A percentile compares a stretch with the other conserved stretches of the same genome.
Conservation (phyloP, 768 basidiomycete species). For the Paxillus involutus region DNA sequence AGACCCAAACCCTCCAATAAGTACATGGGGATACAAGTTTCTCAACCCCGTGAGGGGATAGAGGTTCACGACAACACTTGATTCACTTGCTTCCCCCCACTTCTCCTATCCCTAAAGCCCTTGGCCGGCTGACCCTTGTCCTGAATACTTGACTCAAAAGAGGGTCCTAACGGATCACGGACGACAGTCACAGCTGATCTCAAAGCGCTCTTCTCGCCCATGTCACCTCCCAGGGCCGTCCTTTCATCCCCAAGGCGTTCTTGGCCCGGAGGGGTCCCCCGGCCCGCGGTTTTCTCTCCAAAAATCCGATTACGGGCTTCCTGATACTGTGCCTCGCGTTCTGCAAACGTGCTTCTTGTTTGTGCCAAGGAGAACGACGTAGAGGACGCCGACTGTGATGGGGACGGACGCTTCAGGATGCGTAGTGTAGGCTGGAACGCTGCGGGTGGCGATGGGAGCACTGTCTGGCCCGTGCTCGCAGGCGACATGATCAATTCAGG, state of each 20-base stretch:
- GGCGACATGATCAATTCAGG: conserved; percentile 54
- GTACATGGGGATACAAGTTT: neutral
- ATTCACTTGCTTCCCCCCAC: conserved; percentile 12
- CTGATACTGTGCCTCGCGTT: conserved; percentile 72
- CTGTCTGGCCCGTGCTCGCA: conserved; percentile 35
- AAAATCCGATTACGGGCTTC: conserved; percentile 77
- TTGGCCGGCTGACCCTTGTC: conserved; percentile 13
- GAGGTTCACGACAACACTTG: neutral
- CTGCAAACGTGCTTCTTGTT: conserved; percentile 42
- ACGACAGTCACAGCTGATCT: conserved; percentile 13
- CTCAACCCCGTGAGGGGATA: neutral
- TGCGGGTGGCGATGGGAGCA: conserved; percentile 50
- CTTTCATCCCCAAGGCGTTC: neutral
- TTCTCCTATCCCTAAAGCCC: conserved; percentile 29
- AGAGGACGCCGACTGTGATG: conserved; percentile 15
- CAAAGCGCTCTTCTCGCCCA: neutral
- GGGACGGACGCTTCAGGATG: conserved; percentile 70
- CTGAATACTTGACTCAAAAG: conserved; percentile 4
- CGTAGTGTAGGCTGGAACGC: conserved; percentile 64
- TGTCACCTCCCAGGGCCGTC: neutral
- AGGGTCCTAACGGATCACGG: conserved; percentile 36
- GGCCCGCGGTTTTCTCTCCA: conserved; percentile 30
- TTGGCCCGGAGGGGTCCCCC: neutral
- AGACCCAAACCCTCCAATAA: neutral
- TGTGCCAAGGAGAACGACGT: conserved; percentile 15